A percentile compares a stretch with the other conserved stretches of the same genome.
Conservation (phyloP, 2,329 filamentous ascomycete species). For the Ophiostoma tasmaniense region DNA sequence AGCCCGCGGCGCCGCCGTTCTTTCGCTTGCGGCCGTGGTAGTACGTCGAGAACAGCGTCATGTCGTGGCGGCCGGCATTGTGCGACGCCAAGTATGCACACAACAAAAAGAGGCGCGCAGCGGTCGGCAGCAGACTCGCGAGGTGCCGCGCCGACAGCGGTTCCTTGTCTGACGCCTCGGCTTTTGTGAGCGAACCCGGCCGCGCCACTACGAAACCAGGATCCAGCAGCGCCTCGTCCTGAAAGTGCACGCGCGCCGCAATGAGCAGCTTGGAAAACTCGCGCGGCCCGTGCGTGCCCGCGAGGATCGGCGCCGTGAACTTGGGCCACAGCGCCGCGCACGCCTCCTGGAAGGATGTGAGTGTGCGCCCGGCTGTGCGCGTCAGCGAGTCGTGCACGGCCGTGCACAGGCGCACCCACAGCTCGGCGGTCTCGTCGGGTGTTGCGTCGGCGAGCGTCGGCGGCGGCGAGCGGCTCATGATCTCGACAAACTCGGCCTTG, state of each 20-base stretch:
- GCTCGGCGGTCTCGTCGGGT: slow-evolving; percentile 49
- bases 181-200: not conserved
- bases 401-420: slow-evolving; percentile 73
- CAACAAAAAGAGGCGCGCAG: slow-evolving; percentile 64
- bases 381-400: slow-evolving; percentile 83
- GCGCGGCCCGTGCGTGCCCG: slow-evolving; percentile 63
- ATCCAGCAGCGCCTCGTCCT: slow-evolving; percentile 61
- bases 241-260: slow-evolving; percentile 58
- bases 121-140: slow-evolving; percentile 56
- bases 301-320: slow-evolving; percentile 70
- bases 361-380: slow-evolving; percentile 69
- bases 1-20: slow-evolving; percentile 37
- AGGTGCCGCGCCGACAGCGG: slow-evolving; percentile 27
- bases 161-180: slow-evolving; percentile 28
- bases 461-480: slow-evolving; percentile 53
- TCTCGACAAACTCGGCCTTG: slow-evolving; percentile 68
- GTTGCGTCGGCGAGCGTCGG: slow-evolving; percentile 38
- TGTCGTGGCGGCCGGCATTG: slow-evolving; percentile 66
- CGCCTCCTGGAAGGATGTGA: slow-evolving; percentile 61
- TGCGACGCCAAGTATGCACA: slow-evolving; percentile 75
- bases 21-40: slow-evolving; percentile 43
- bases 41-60: slow-evolving; percentile 66
- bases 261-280: slow-evolving; percentile 82
- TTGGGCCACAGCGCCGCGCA: slow-evolving; percentile 73
- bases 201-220: slow-evolving; percentile 46